Conservation (phyloP, 2,329 filamentous ascomycete species). For the Aspergillus udagawae region DNA sequence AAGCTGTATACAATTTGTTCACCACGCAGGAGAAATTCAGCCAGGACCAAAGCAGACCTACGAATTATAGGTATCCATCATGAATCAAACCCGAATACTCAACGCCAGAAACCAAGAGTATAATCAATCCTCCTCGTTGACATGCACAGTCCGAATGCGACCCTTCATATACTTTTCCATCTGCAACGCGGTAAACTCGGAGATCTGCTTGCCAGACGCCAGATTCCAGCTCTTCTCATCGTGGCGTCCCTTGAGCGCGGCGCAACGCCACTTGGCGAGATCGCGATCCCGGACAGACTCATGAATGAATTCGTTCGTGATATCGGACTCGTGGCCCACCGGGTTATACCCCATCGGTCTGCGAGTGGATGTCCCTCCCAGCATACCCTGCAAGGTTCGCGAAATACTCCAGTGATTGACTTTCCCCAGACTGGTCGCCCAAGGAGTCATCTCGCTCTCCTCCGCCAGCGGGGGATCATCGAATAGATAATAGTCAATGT, state of each 20-base stretch:
- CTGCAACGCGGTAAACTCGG: neutral
- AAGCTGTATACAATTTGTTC: too few species aligned
- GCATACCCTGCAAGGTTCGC: slow-evolving; percentile 5
- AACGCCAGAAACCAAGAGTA: too few species aligned
- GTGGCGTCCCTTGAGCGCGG: neutral
- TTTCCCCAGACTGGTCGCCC: slow-evolving; percentile 14
- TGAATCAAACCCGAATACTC: too few species aligned
- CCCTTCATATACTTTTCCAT: slow-evolving; percentile 9
- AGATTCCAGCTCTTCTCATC: neutral
- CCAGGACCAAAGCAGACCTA: too few species aligned
- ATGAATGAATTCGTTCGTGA: slow-evolving; percentile 12
- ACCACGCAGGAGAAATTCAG: too few species aligned
- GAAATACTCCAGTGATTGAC: slow-evolving; percentile 4
- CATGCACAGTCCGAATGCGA: slow-evolving; percentile 9
- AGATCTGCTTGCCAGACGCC: neutral
- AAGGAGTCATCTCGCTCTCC: slow-evolving; percentile 6
- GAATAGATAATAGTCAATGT: slow-evolving; percentile 17
- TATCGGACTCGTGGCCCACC: neutral
- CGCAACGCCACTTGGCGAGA: slow-evolving; percentile 1
- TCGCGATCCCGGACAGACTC: slow-evolving; percentile 9
- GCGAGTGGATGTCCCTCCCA: slow-evolving; percentile 10
- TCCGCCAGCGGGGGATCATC: slow-evolving; percentile 7
- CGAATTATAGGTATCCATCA: too few species aligned
- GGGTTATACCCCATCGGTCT: slow-evolving; percentile 13
- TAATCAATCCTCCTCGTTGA: neutral